Evolutionary conservation across 1,284 basidiomycete species (phyloP), one percentile per base, ranked within the genome.

Genomic region (Porogramme epimiltina): DNA sequence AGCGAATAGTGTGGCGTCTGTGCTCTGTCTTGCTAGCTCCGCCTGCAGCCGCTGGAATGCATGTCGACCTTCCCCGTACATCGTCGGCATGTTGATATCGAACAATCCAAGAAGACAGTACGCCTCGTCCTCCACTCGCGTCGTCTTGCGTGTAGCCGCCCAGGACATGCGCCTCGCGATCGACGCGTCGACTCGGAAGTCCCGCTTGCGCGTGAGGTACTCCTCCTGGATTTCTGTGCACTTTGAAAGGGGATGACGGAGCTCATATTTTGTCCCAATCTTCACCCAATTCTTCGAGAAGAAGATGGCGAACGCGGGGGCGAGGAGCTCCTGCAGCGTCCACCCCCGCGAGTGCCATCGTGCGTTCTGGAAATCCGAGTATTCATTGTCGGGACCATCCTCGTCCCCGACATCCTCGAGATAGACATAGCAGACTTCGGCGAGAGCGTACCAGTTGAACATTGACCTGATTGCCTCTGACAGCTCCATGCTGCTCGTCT

Each of bases 391-490:
- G 4, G 26, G 37, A 9, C 13, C 38, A 8, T 15, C 18, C 5
- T 11, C 19, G 13, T 34, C 19, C 15, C 20, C 28, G 3, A 48
- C 46, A 11, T 47, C 45, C 25, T 26, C 37, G 11, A 47, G 45
- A 25, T 39, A 47, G 5, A 37, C 45, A 24, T 38, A 46, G 37
- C 45, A 46, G 11, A 46, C 45, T 23, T 39, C 36, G 16, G 45
- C 45, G 22, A 25, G 24, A 18, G 22, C 36, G 25, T 46, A 46
- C 24, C 34, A 46, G 15, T 39, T 36, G 36, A 38, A 46, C 45
- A 46, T 52, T 23, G 51, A 44, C 37, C 48, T 52, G 42, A 52
- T 52, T 16, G 51, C 51, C 42, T 52, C 51, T 19, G 42, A 43
- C 2, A 43, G 42, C 42, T 43, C 42, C 4, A 26, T 43, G 28